A percentile compares a stretch with the other conserved stretches of the same genome.
Evolutionary conservation across 1,139 yeast species (phyloP).

Genomic region (Debaryomycetaceae sp.): DNA sequence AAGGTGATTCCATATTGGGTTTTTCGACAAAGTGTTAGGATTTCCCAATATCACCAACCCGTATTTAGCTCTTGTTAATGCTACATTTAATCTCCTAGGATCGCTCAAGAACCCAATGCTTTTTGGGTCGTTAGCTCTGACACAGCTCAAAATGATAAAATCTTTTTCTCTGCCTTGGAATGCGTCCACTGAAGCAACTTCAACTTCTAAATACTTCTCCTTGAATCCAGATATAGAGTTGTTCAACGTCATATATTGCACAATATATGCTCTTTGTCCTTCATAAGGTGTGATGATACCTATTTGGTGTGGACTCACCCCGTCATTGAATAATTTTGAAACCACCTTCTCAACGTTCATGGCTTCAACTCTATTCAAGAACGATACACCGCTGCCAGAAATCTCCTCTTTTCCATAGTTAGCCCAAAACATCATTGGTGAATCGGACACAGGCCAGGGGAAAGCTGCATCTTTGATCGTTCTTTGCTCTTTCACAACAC

Average conservation of each 20-base stretch:
- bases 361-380: slow-evolving; percentile 84
- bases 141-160: slow-evolving; percentile 84
- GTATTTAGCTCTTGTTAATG: slow-evolving; percentile 85
- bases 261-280: slow-evolving; percentile 84
- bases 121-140: slow-evolving; percentile 81
- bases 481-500: slow-evolving; percentile 77
- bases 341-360: slow-evolving; percentile 83
- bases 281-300: slow-evolving; percentile 95
- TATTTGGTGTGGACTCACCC: slow-evolving; percentile 77
- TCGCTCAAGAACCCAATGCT: slow-evolving; percentile 85
- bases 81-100: slow-evolving; percentile 89
- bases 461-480: slow-evolving; percentile 53
- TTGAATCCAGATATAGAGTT: slow-evolving; percentile 58
- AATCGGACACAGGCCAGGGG: slow-evolving; percentile 85
- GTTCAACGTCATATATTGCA: slow-evolving; percentile 73
- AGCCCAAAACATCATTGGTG: slow-evolving; percentile 96
- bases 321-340: slow-evolving; percentile 70
- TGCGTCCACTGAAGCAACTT: slow-evolving; percentile 91
- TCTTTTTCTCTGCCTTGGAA: slow-evolving; percentile 97
- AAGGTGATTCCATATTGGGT: slow-evolving; percentile 76
- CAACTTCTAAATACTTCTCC: slow-evolving; percentile 67
- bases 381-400: slow-evolving; percentile 80
- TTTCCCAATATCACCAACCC: slow-evolving; percentile 84
- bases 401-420: slow-evolving; percentile 88
- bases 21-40: slow-evolving; percentile 71